phyloP scores from a whole-genome alignment of 2,329 filamentous ascomycete species.

The Rutstroemia sp. region DNA sequence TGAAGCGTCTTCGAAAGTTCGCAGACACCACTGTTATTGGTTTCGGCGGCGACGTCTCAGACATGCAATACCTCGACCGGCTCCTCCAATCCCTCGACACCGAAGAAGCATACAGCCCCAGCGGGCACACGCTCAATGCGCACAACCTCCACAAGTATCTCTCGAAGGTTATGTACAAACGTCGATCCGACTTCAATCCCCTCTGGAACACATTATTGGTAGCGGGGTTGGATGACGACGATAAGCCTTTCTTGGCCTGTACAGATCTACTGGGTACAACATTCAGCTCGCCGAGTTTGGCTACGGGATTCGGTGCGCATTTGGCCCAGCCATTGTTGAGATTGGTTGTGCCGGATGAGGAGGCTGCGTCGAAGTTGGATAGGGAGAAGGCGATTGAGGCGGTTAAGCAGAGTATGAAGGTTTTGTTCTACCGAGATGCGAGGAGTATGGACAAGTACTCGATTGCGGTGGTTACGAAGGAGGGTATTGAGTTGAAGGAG shows the following conservation, averaged over 20 bases:
- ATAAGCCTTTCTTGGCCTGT: constrained; percentile 81
- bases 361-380: constrained; percentile 60
- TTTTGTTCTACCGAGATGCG: constrained; percentile 94
- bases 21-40: constrained; percentile 78
- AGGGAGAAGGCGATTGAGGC: constrained; percentile 73
- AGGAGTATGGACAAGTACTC: constrained; percentile 88
- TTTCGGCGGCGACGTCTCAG: constrained; percentile 93
- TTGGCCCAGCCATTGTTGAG: constrained; percentile 89
- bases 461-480: constrained; percentile 81
- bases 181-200: constrained; percentile 91
- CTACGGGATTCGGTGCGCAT: constrained; percentile 89
- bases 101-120: constrained; percentile 69
- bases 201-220: constrained; percentile 96
- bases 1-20: constrained; percentile 90
- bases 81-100: constrained; percentile 81
- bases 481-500: constrained; percentile 78
- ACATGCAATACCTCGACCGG: constrained; percentile 98
- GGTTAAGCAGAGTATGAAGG: constrained; percentile 94
- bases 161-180: constrained; percentile 90
- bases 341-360: constrained; percentile 76
- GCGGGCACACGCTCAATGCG: constrained; percentile 61
- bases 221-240: constrained; percentile 73
- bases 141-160: constrained; percentile 96
- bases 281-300: constrained; percentile 78
- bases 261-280: constrained; percentile 91